These are phyloP conservation scores for Boletus coccyginus DNA, from an alignment of 768 basidiomycete genomes.

Conservation along the genomic window DNA sequence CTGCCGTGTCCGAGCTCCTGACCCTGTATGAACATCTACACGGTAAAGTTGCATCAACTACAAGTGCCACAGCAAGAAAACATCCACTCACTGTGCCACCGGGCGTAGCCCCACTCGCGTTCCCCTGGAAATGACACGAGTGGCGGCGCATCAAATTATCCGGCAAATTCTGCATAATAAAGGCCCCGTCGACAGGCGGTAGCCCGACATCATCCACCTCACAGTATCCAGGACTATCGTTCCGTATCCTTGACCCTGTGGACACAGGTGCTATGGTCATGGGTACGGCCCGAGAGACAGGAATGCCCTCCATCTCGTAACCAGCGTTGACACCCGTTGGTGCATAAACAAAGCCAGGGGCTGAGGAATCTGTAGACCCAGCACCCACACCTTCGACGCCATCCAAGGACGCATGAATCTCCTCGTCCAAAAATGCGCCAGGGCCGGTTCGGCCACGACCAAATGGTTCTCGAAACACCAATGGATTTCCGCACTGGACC, in stretches of 20 bases:
- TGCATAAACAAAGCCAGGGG: not conserved
- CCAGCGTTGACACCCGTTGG: not conserved
- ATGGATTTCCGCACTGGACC: not conserved
- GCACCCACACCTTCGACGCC: not conserved
- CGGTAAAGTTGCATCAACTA: not conserved
- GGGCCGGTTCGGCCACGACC: not conserved
- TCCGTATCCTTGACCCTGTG: not conserved
- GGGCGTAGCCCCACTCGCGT: not conserved
- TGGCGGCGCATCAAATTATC: not conserved
- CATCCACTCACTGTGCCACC: constrained; percentile 7
- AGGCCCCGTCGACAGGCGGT: not conserved
- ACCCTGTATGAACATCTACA: constrained; percentile 3
- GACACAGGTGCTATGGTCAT: not conserved
- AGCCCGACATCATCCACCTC: constrained; percentile 1
- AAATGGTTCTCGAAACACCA: constrained; percentile 5
- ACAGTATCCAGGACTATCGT: not conserved
- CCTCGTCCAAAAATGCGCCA: constrained; percentile 17
- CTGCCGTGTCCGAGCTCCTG: not conserved
- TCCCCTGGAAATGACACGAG: not conserved
- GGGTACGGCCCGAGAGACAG: constrained; percentile 5
- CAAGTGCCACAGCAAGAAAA: not conserved
- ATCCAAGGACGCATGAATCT: constrained; percentile 21
- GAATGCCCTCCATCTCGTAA: constrained; percentile 1
- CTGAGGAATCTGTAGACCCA: not conserved
- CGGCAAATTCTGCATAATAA: not conserved